Conservation (phyloP, 148 eudicot species). For the Camellia lanceoleosa region DNA sequence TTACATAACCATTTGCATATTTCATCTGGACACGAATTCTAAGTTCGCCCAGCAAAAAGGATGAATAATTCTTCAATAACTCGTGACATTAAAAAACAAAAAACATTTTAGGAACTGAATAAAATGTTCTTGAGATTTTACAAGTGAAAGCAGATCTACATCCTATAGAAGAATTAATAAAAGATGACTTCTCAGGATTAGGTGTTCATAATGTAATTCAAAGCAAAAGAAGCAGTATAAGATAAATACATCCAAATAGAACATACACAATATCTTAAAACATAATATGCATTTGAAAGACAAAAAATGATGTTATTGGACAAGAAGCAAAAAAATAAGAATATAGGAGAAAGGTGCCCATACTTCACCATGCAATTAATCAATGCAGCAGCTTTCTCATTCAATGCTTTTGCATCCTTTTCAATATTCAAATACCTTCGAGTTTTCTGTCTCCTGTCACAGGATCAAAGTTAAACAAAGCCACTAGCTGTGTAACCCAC, state of each 20-base stretch:
- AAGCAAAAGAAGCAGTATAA: too few relatives aligned
- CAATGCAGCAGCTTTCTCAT: conserved; percentile 55
- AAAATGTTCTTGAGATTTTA: too few relatives aligned
- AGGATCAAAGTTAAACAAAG: conserved; percentile 11
- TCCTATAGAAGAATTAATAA: too few relatives aligned
- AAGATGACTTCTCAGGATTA: too few relatives aligned
- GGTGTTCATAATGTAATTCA: too few relatives aligned
- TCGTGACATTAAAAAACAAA: too few relatives aligned
- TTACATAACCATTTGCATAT: too few relatives aligned
- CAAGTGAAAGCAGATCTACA: too few relatives aligned
- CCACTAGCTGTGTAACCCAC: not conserved
- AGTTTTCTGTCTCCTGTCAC: conserved; percentile 48
- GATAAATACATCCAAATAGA: not conserved
- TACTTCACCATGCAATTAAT: conserved; percentile 64
- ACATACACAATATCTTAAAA: not conserved
- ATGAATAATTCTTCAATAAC: too few relatives aligned
- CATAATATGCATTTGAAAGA: not conserved
- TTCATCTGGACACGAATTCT: too few relatives aligned
- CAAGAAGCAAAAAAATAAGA: not conserved
- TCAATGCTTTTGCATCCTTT: conserved; percentile 38
- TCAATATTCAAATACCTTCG: conserved; percentile 28
- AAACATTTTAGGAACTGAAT: too few relatives aligned
- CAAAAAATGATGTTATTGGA: not conserved
- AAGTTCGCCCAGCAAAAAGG: too few relatives aligned
- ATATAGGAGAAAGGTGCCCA: conserved; percentile 13